A percentile compares a stretch with the other conserved stretches of the same genome.
Evolutionary conservation across 2,329 filamentous ascomycete genomes (phyloP).

Genomic region (Paraphoma sp.): DNA sequence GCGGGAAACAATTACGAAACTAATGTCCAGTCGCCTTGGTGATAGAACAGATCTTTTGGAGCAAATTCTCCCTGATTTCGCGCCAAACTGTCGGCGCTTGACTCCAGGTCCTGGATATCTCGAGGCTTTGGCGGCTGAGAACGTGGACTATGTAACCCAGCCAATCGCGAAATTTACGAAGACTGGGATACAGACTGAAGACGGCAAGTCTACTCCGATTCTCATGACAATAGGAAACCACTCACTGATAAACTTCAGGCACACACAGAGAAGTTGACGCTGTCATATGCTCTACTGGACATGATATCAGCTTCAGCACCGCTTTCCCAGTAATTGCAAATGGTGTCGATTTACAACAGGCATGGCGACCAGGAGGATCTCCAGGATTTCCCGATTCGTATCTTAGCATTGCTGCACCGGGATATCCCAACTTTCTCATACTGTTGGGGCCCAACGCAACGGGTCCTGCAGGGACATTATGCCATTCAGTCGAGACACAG

Average conservation of each 20-base stretch:
- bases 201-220: neutral
- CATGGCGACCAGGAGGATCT: slow-evolving; percentile 52
- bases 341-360: slow-evolving; percentile 24
- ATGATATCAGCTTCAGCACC: slow-evolving; percentile 52
- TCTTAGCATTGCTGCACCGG: slow-evolving; percentile 28
- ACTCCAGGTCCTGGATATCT: slow-evolving; percentile 39
- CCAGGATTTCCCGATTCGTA: slow-evolving; percentile 36
- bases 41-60: slow-evolving; percentile 40
- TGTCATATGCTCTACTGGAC: slow-evolving; percentile 67
- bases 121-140: slow-evolving; percentile 43
- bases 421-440: slow-evolving; percentile 57
- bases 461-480: slow-evolving; percentile 68
- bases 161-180: slow-evolving; percentile 19
- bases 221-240: neutral
- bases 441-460: slow-evolving; percentile 61
- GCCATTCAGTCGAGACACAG: slow-evolving; percentile 69
- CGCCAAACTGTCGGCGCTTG: slow-evolving; percentile 10
- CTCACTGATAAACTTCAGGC: slow-evolving; percentile 15
- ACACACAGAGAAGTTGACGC: slow-evolving; percentile 42
- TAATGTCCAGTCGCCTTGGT: slow-evolving; percentile 36
- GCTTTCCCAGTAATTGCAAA: slow-evolving; percentile 33
- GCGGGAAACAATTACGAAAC: slow-evolving; percentile 13
- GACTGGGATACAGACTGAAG: slow-evolving; percentile 30
- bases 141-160: slow-evolving; percentile 50
- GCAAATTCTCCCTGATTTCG: slow-evolving; percentile 36